A percentile compares a stretch with the other conserved stretches of the same genome.
Evolutionary conservation across 2,329 filamentous ascomycete species (phyloP).

Genomic region (Aspergillus candidus): DNA sequence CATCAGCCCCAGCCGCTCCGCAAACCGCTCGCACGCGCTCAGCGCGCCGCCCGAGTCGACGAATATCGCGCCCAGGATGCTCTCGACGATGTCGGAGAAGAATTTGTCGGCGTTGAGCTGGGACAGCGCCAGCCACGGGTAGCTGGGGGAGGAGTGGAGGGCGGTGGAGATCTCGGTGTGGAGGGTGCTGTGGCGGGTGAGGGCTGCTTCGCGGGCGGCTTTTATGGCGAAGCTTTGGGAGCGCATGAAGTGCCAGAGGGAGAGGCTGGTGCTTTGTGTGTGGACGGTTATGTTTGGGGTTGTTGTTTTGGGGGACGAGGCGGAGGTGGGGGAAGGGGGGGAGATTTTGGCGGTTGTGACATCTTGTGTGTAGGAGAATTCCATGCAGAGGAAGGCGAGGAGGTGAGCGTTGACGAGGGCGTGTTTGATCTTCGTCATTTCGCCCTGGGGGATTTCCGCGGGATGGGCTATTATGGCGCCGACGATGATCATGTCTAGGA

Average conservation of each 20-base stretch:
- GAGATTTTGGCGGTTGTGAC: slow-evolving; percentile 4
- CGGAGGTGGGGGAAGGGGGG: not conserved
- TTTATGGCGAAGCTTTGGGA: slow-evolving; percentile 13
- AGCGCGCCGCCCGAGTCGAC: slow-evolving; percentile 65
- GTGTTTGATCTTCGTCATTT: slow-evolving; percentile 72
- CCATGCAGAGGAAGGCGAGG: slow-evolving; percentile 69
- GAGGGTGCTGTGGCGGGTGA: slow-evolving; percentile 44
- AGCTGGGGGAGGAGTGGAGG: slow-evolving; percentile 48
- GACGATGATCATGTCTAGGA: slow-evolving; percentile 74
- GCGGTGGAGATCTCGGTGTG: slow-evolving; percentile 46
- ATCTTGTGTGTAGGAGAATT: slow-evolving; percentile 26
- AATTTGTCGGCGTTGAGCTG: slow-evolving; percentile 66
- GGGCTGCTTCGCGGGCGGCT: slow-evolving; percentile 12
- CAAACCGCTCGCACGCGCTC: slow-evolving; percentile 52
- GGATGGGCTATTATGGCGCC: slow-evolving; percentile 28
- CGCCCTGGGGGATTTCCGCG: slow-evolving; percentile 43
- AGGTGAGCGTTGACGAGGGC: slow-evolving; percentile 76
- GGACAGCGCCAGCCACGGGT: slow-evolving; percentile 71
- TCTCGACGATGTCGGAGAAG: slow-evolving; percentile 78
- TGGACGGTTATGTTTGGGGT: no score
- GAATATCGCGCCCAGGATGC: slow-evolving; percentile 73
- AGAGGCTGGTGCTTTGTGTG: no score
- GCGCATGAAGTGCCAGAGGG: slow-evolving; percentile 66
- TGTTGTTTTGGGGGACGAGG: no score
- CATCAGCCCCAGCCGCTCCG: slow-evolving; percentile 61